These are phyloP conservation scores for Pezicula carpinea DNA, from an alignment of 2,329 filamentous ascomycete genomes.

Conservation along the genomic window DNA sequence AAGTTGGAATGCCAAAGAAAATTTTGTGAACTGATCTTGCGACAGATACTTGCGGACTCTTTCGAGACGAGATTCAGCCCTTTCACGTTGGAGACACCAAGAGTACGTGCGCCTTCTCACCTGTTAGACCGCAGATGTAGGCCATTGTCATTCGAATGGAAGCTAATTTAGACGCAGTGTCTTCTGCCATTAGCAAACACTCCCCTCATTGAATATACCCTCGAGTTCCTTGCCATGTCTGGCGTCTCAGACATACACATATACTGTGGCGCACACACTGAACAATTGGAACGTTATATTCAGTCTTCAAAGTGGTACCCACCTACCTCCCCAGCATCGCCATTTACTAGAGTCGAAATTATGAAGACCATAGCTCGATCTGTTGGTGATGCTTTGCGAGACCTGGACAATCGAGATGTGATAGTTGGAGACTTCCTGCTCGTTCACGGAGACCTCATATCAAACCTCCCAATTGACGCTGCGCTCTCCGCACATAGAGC, in stretches of 20 bases:
- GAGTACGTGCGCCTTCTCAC: conserved; percentile 51
- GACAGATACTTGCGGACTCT: conserved; percentile 82
- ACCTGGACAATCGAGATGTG: conserved; percentile 79
- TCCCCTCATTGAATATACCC: conserved; percentile 93
- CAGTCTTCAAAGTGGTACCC: conserved; percentile 70
- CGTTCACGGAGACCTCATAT: conserved; percentile 88
- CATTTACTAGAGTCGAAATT: conserved; percentile 78
- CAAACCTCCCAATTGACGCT: conserved; percentile 79
- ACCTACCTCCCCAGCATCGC: conserved; percentile 59
- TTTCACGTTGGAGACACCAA: conserved; percentile 81
- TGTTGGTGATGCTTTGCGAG: conserved; percentile 89
- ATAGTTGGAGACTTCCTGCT: conserved; percentile 89
- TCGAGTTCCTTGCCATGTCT: conserved; percentile 92
- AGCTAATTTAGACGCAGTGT: conserved; percentile 53
- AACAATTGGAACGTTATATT: conserved; percentile 84
- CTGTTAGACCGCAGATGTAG: not conserved
- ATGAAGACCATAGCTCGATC: conserved; percentile 82
- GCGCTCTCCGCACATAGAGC: conserved; percentile 75
- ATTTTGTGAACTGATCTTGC: conserved; percentile 7
- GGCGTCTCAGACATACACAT: conserved; percentile 93
- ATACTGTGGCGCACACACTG: conserved; percentile 83
- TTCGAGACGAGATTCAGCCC: conserved; percentile 91
- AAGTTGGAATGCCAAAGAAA: not conserved
- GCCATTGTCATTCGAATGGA: not conserved
- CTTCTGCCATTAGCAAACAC: conserved; percentile 89